Conservation (phyloP, 495 filamentous ascomycete genomes). For the Articulospora tetracladia region DNA sequence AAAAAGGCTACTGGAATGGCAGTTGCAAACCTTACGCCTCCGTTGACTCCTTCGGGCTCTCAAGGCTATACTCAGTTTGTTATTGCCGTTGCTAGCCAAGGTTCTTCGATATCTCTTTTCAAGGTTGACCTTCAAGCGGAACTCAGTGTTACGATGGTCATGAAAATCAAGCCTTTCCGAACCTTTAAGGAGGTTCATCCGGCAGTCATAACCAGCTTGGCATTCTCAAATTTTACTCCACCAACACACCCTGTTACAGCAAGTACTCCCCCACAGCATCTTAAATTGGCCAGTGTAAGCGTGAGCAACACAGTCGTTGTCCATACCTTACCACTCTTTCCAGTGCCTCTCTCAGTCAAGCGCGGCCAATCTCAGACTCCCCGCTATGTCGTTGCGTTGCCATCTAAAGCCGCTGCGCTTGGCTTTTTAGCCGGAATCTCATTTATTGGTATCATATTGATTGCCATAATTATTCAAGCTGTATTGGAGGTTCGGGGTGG, state of each 20-base stretch:
- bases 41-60: conserved; percentile 35
- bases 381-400: conserved; percentile 67
- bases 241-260: conserved; percentile 46
- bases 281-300: conserved; percentile 82
- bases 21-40: conserved; percentile 58
- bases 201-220: conserved; percentile 78
- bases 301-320: conserved; percentile 83
- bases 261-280: conserved; percentile 47
- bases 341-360: conserved; percentile 34
- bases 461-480: conserved; percentile 49
- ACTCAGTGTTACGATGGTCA: conserved; percentile 43
- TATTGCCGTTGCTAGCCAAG: conserved; percentile 79
- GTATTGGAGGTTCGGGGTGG: conserved; percentile 64
- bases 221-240: conserved; percentile 68
- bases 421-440: conserved; percentile 49
- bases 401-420: conserved; percentile 30
- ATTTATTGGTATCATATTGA: conserved; percentile 43
- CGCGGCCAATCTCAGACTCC: conserved; percentile 36
- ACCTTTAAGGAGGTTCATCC: conserved; percentile 73
- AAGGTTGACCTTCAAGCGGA: conserved; percentile 58
- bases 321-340: conserved; percentile 73
- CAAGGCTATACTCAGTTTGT: conserved; percentile 65
- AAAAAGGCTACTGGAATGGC: conserved; percentile 64
- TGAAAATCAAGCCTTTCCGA: conserved; percentile 56
- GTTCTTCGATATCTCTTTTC: conserved; percentile 73